Conservation (phyloP, 2,329 filamentous ascomycete genomes). For the Alternaria sp. region DNA sequence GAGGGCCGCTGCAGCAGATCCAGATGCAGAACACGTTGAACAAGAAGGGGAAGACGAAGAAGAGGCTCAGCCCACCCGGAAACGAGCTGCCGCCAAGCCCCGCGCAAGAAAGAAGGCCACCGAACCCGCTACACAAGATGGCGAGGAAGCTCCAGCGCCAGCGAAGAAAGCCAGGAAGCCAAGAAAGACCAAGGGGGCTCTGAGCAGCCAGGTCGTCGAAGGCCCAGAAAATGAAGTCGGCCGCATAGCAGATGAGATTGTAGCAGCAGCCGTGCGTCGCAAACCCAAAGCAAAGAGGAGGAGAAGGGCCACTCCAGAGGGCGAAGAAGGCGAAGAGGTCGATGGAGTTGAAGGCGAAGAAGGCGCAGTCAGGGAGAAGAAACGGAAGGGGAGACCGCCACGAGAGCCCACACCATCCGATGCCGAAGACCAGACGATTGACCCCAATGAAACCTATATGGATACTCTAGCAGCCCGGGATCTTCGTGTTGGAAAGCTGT, state of each 20-base stretch:
- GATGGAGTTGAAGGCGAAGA: constrained; percentile 14
- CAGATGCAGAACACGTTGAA: constrained; percentile 13
- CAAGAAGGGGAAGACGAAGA: constrained; percentile 15
- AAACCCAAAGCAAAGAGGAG: constrained; percentile 28
- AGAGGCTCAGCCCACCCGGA: constrained; percentile 16
- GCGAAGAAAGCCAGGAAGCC: constrained; percentile 38
- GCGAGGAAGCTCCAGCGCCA: constrained; percentile 13
- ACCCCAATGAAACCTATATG: constrained; percentile 72
- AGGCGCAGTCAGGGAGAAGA: constrained; percentile 17
- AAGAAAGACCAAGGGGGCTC: constrained; percentile 32
- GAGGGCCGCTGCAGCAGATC: constrained; percentile 2
- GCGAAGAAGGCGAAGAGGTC: constrained; percentile 15
- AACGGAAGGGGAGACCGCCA: constrained; percentile 34
- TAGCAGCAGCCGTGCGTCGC: constrained; percentile 11
- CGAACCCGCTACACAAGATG: constrained; percentile 14
- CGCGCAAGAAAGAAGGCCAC: constrained; percentile 25
- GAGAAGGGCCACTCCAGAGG: constrained; percentile 18
- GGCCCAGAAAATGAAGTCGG: constrained; percentile 16
- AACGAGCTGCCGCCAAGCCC: constrained; percentile 21
- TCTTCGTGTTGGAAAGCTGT: constrained; percentile 72
- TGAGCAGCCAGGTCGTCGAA: constrained; percentile 6
- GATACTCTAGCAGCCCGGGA: constrained; percentile 71
- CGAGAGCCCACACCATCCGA: constrained; percentile 45
- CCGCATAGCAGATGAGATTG: constrained; percentile 14
- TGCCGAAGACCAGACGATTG: constrained; percentile 58